A percentile compares a stretch with the other conserved stretches of the same genome.
Evolutionary conservation across 345 rosid genomes (phyloP).

Genomic region (Citrus hindsii): DNA sequence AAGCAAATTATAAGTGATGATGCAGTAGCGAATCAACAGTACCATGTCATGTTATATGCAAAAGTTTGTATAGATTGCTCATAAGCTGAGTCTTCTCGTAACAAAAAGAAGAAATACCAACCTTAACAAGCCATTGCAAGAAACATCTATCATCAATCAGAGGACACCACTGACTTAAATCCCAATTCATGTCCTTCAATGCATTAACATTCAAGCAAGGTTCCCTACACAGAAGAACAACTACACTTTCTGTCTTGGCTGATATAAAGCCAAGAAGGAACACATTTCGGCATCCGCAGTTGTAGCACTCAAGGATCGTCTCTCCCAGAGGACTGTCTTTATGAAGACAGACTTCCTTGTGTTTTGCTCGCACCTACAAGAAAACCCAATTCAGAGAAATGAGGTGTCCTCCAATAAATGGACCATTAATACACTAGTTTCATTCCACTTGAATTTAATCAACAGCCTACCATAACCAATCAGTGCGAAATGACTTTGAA

Average conservation of each 20-base stretch:
- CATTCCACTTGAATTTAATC: background rate
- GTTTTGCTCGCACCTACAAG: constrained; percentile 92
- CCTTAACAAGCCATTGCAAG: constrained; percentile 99
- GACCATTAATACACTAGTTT: background rate
- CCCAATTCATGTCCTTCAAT: constrained; percentile 99
- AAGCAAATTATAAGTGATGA: background rate
- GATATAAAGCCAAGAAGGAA: constrained; percentile 98
- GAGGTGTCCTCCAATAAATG: background rate
- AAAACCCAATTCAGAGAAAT: constrained; percentile 15
- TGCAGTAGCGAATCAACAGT: background rate
- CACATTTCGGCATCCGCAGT: constrained; percentile 97
- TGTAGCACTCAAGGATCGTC: constrained; percentile 98
- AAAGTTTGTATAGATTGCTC: background rate
- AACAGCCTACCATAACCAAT: background rate
- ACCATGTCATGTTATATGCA: background rate
- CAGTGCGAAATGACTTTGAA: background rate
- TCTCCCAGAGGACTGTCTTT: constrained; percentile 99
- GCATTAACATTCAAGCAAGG: constrained; percentile 99
- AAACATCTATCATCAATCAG: constrained; percentile 99
- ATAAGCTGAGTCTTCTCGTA: background rate
- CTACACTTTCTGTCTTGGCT: constrained; percentile 98
- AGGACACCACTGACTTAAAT: constrained; percentile 99
- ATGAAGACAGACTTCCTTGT: constrained; percentile 99
- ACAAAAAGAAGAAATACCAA: constrained; percentile 23
- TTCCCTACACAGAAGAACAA: constrained; percentile 96